A percentile compares a stretch with the other conserved stretches of the same genome.
These are phyloP conservation scores for Penicillium daleae DNA, from an alignment of 495 filamentous ascomycete genomes.

Conservation along the genomic window DNA sequence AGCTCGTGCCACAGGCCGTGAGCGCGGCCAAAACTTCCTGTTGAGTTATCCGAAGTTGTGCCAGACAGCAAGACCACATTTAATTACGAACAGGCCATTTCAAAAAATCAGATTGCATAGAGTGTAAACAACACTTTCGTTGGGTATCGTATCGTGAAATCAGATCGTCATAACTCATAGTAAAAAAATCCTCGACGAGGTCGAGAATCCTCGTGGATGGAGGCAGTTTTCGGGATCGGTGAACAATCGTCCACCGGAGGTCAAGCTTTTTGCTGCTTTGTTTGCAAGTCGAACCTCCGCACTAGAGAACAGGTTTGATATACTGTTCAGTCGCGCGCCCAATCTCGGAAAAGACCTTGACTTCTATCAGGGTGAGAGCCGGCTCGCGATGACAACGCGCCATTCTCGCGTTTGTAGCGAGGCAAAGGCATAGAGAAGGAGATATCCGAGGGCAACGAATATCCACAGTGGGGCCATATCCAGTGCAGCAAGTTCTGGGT, in stretches of 20 bases:
- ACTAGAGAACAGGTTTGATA: not conserved
- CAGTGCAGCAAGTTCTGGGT: not conserved
- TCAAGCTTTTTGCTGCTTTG: not conserved
- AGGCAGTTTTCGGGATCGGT: not conserved
- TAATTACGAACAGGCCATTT: not conserved
- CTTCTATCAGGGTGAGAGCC: slow-evolving; percentile 26
- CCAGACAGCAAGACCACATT: not conserved
- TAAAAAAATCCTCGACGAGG: not conserved
- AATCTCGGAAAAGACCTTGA: slow-evolving; percentile 1
- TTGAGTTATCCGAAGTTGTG: not conserved
- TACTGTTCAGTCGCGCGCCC: not conserved
- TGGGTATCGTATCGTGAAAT: slow-evolving; percentile 21
- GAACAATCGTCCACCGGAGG: not conserved
- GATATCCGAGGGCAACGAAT: slow-evolving; percentile 45
- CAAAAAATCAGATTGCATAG: not conserved
- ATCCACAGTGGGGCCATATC: slow-evolving; percentile 43
- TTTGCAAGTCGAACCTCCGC: not conserved
- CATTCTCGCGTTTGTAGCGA: slow-evolving; percentile 26
- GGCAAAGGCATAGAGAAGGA: slow-evolving; percentile 48
- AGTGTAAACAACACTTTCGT: not conserved
- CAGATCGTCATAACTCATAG: slow-evolving; percentile 11
- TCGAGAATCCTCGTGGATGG: not conserved
- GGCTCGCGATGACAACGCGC: slow-evolving; percentile 9
- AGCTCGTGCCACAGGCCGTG: too few species aligned
- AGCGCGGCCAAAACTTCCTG: too few species aligned